Percentiles rank a stretch among this genome's conserved stretches.
Conservation (phyloP, 306 rosid genomes). For the Senna tora region DNA sequence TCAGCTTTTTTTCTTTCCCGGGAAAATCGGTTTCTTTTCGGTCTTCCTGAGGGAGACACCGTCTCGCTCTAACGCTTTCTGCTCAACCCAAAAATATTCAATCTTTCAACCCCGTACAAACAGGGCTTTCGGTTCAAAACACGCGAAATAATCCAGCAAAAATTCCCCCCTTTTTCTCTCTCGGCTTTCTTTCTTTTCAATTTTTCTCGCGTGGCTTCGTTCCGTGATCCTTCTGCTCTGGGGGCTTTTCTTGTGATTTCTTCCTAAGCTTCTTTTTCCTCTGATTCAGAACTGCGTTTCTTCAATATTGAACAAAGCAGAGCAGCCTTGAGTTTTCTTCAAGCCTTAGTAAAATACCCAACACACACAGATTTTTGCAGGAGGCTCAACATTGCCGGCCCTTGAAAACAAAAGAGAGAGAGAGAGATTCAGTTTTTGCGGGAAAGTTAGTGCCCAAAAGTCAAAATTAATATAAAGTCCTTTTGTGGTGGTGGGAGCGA, state of each 20-base stretch:
- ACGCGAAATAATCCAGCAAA: neutral
- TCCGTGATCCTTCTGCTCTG: neutral
- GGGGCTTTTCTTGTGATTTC: neutral
- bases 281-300: constrained; percentile 18
- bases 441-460: constrained; percentile 46
- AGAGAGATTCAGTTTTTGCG: constrained; percentile 44
- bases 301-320: constrained; percentile 45
- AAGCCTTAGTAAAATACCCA: constrained; percentile 46
- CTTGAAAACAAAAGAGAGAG: constrained; percentile 30
- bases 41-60: constrained; percentile 12
- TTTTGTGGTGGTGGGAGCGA: constrained; percentile 43
- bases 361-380: constrained; percentile 12
- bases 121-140: constrained; percentile 13
- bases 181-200: constrained; percentile 16
- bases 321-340: constrained; percentile 58
- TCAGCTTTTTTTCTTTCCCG: constrained; percentile 35
- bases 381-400: constrained; percentile 46
- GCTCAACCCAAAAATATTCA: neutral
- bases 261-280: too few species aligned
- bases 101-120: constrained; percentile 7
- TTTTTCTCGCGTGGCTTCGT: constrained; percentile 19
- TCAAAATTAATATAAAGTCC: constrained; percentile 50
- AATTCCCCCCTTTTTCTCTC: neutral
- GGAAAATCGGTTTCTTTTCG: constrained; percentile 30
- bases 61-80: constrained; percentile 25